Percentiles rank a stretch among this genome's conserved stretches.
phyloP scores from a whole-genome alignment of 371 early-diverging fungal genomes.

The Rhizopus microsporus region DNA sequence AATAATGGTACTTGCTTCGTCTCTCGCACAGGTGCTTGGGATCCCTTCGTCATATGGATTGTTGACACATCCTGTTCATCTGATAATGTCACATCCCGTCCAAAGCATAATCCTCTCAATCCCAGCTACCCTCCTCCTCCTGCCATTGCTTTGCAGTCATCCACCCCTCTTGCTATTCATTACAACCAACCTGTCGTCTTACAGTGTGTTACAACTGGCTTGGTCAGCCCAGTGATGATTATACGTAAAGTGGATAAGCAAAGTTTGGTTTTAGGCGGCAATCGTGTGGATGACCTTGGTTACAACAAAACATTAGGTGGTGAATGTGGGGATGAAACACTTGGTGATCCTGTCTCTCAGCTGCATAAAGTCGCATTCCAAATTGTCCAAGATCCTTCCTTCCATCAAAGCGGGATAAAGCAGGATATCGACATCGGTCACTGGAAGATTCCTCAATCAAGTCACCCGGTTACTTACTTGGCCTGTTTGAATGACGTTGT shows the following conservation, averaged over 20 bases:
- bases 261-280: slow-evolving; percentile 75
- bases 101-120: slow-evolving; percentile 27
- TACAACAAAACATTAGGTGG: slow-evolving; percentile 48
- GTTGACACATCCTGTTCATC: slow-evolving; percentile 63
- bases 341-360: slow-evolving; percentile 80
- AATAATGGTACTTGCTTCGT: slow-evolving; percentile 72
- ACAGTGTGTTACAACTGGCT: slow-evolving; percentile 80
- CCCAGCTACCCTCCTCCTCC: slow-evolving; percentile 62
- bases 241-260: slow-evolving; percentile 84
- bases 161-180: slow-evolving; percentile 73
- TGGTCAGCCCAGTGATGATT: slow-evolving; percentile 82
- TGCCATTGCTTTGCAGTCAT: slow-evolving; percentile 69
- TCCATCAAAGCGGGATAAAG: slow-evolving; percentile 25
- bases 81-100: slow-evolving; percentile 31
- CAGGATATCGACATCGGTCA: slow-evolving; percentile 24
- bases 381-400: slow-evolving; percentile 55
- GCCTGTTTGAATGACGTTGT: slow-evolving; percentile 78
- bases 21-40: slow-evolving; percentile 80
- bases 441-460: slow-evolving; percentile 34
- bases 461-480: slow-evolving; percentile 59
- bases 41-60: slow-evolving; percentile 88
- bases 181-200: slow-evolving; percentile 85
- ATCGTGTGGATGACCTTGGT: slow-evolving; percentile 53
- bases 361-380: slow-evolving; percentile 92
- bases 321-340: slow-evolving; percentile 49